Percentiles rank a stretch among this genome's conserved stretches.
Evolutionary conservation across 2,329 filamentous ascomycete species (phyloP).

Genomic region (Colletotrichum theobromicola): DNA sequence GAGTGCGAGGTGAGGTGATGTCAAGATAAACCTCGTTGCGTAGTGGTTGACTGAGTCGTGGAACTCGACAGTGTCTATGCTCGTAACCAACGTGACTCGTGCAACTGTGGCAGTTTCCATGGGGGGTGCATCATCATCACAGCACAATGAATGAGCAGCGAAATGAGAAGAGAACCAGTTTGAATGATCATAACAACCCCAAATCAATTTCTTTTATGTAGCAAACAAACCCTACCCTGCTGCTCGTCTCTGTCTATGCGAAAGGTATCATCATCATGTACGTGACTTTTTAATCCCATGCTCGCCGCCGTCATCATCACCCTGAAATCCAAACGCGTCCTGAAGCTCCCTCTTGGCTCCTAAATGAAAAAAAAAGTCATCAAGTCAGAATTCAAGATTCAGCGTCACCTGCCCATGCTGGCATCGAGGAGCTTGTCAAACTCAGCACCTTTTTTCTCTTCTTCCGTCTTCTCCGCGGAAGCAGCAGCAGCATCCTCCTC

Average conservation of each 20-base stretch:
- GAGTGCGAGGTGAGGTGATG: not conserved
- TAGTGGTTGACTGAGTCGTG: not conserved
- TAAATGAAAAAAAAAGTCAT: not conserved
- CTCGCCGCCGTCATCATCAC: not conserved
- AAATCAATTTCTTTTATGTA: not conserved
- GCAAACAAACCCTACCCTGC: not conserved
- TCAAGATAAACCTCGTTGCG: not conserved
- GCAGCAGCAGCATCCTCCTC: slow-evolving; percentile 55
- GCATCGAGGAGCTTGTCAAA: slow-evolving; percentile 22
- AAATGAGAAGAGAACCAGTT: not conserved
- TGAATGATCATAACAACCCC: not conserved
- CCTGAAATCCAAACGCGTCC: not conserved
- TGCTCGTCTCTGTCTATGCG: not conserved
- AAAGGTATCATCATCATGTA: slow-evolving; percentile 21
- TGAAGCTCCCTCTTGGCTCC: not conserved
- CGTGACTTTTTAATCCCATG: not conserved
- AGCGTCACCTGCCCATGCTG: slow-evolving; percentile 12
- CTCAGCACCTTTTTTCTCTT: slow-evolving; percentile 19
- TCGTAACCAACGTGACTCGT: not conserved
- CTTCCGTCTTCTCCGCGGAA: not conserved
- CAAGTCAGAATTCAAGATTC: not conserved
- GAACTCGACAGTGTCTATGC: not conserved
- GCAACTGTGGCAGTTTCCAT: not conserved
- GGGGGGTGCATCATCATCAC: too few species aligned
- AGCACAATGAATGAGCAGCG: not conserved